Evolutionary conservation across 2,329 filamentous ascomycete species (phyloP), one percentile per base, ranked within the genome.

Genomic region (Colletotrichum echinochloae): DNA sequence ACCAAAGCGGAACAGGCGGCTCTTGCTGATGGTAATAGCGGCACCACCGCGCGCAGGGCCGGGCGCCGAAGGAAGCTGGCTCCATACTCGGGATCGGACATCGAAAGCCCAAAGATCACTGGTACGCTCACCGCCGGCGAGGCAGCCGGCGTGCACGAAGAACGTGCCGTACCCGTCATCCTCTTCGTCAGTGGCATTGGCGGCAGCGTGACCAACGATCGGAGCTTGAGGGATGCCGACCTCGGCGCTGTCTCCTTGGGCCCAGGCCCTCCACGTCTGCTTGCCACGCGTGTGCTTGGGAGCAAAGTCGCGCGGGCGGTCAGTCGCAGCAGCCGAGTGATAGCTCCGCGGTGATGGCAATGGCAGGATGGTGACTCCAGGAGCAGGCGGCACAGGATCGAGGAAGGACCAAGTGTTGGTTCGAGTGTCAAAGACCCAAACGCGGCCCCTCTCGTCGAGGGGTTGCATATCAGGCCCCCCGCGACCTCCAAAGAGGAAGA

Each of bases 401-500:
- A 95, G 81, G 70, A 84, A 85, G 5, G 85, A 83, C 94, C 94
- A 97, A 16, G 81, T 81, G 65, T 86, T 81, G n/a, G 83, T 82
- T 69, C 85, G 83, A 1, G 91, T 90, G 77, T 94, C 88, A 76
- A 93, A 95, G 37, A 90, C 84, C 94, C 94, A 97, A 61, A 97
- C 85, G 3, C 89, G 85, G 20, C 94, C 94, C 14, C 84, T 79
- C 76, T 97, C 94, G 62, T 95, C 89, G 14, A 97, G 84, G 0
- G 93, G 89, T 1, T 87, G 83, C 88, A 93, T 91, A 35, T 89
- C 89, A 3, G 85, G 81, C 0, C 92, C 92, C 41, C 91, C 91
- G 54, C 93, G 90, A 12, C 94, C 94, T 57, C 93, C 94, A 79
- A 95, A 97, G 51, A 97, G 73, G 80, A 95, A 95, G 75, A 97